A percentile compares a stretch with the other conserved stretches of the same genome.
phyloP scores from a whole-genome alignment of 2,329 filamentous ascomycete genomes.

The Aspergillus pseudotamarii region DNA sequence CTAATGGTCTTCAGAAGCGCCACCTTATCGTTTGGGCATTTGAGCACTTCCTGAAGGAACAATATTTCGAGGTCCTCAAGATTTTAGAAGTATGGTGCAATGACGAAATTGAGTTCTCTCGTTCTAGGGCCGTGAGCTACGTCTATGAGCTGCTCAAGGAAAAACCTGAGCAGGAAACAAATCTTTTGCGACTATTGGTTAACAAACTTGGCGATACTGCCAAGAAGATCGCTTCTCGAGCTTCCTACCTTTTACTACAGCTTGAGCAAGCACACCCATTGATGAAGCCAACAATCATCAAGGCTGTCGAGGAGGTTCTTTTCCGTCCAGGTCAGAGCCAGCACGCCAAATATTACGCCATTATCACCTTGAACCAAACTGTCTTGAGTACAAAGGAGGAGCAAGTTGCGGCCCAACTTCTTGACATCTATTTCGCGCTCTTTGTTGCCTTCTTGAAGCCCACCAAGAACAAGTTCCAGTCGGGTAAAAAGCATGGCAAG shows the following conservation, averaged over 20 bases:
- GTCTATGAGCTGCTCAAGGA: conserved; percentile 90
- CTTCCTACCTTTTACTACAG: conserved; percentile 92
- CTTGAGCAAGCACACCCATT: conserved; percentile 84
- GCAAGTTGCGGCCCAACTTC: conserved; percentile 73
- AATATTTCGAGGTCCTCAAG: conserved; percentile 91
- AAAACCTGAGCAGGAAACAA: conserved; percentile 96
- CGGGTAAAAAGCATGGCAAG: conserved; percentile 39
- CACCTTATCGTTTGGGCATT: conserved; percentile 89
- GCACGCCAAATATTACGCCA: conserved; percentile 91
- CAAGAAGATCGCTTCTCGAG: conserved; percentile 90
- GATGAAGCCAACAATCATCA: conserved; percentile 90
- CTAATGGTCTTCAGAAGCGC: conserved; percentile 70
- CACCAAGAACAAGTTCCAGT: conserved; percentile 41
- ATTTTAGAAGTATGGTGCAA: conserved; percentile 90
- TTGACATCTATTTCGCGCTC: conserved; percentile 89
- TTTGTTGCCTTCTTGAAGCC: conserved; percentile 82
- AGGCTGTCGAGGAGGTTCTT: conserved; percentile 83
- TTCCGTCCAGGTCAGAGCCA: conserved; percentile 84
- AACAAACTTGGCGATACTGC: conserved; percentile 97
- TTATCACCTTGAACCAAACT: conserved; percentile 96
- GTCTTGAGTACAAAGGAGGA: conserved; percentile 85
- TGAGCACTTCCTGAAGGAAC: conserved; percentile 92
- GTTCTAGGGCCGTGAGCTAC: conserved; percentile 84
- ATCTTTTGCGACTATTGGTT: conserved; percentile 84
- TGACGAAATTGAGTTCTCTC: conserved; percentile 92